Conservation (phyloP, 208 protist genomes). For the Leishmania tropica region DNA sequence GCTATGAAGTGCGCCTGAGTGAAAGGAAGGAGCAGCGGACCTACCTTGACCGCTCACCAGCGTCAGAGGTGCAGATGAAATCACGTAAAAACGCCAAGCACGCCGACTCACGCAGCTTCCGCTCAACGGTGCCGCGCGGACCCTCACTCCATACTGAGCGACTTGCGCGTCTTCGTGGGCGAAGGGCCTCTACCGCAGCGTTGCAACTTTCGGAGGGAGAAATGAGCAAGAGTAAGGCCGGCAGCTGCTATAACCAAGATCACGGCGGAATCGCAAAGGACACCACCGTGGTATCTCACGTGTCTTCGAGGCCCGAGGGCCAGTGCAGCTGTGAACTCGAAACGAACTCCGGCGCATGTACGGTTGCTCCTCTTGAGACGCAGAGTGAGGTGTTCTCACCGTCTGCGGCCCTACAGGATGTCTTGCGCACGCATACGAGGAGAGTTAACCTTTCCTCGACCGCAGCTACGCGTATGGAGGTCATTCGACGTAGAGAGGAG, state of each 20-base stretch:
- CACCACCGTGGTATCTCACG: background rate
- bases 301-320: background rate
- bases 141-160: constrained; percentile 3
- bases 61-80: background rate
- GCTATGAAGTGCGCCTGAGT: background rate
- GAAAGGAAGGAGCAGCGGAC: background rate
- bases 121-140: background rate
- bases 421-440: background rate
- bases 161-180: constrained; percentile 6
- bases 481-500: constrained; percentile 1
- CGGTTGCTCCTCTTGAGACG: constrained; percentile 1
- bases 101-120: background rate
- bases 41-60: background rate
- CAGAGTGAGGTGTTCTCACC: background rate
- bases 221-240: background rate
- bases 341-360: background rate
- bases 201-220: background rate
- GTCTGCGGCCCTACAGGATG: background rate
- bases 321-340: background rate
- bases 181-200: background rate
- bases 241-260: background rate
- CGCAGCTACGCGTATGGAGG: background rate
- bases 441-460: background rate
- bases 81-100: background rate
- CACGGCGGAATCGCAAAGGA: background rate